These are phyloP conservation scores for Cercospora brassicicola DNA, from an alignment of 2,329 filamentous ascomycete genomes.

Conservation along the genomic window DNA sequence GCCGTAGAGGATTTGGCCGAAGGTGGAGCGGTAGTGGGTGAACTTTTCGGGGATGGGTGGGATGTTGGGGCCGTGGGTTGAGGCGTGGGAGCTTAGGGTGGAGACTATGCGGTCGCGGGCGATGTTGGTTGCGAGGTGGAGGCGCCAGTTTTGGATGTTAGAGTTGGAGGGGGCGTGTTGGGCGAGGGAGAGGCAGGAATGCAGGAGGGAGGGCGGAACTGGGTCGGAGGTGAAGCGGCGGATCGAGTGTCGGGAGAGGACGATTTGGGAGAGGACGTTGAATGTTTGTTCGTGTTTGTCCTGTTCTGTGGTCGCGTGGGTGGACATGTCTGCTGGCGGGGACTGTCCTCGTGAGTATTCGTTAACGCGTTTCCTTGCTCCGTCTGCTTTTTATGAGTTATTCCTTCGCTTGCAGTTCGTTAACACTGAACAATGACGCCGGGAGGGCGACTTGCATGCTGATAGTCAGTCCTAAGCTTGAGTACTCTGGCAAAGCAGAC, in stretches of 20 bases:
- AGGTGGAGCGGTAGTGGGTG: slow-evolving; percentile 27
- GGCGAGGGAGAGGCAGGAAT: slow-evolving; percentile 19
- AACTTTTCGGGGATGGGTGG: slow-evolving; percentile 25
- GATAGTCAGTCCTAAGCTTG: too few relatives aligned
- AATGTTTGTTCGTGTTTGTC: background rate
- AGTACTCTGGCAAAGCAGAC: too few relatives aligned
- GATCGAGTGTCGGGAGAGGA: slow-evolving; percentile 19
- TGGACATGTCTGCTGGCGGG: background rate
- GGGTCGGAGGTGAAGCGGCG: slow-evolving; percentile 20
- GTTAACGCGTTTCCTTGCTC: background rate
- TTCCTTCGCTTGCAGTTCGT: background rate
- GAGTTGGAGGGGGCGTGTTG: slow-evolving; percentile 27
- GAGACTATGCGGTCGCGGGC: slow-evolving; percentile 25
- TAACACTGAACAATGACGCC: background rate
- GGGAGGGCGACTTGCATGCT: background rate
- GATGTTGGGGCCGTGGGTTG: slow-evolving; percentile 18
- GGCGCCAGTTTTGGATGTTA: slow-evolving; percentile 28
- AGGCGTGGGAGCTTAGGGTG: slow-evolving; percentile 16
- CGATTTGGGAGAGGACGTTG: slow-evolving; percentile 1
- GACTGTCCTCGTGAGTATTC: background rate
- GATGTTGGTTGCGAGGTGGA: slow-evolving; percentile 21
- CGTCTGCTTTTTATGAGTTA: background rate
- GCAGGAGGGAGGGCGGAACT: slow-evolving; percentile 14
- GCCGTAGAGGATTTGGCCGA: slow-evolving; percentile 31
- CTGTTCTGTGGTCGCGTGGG: background rate